phyloP scores from a whole-genome alignment of 1,139 yeast genomes.

The Candida tetrigidarum region DNA sequence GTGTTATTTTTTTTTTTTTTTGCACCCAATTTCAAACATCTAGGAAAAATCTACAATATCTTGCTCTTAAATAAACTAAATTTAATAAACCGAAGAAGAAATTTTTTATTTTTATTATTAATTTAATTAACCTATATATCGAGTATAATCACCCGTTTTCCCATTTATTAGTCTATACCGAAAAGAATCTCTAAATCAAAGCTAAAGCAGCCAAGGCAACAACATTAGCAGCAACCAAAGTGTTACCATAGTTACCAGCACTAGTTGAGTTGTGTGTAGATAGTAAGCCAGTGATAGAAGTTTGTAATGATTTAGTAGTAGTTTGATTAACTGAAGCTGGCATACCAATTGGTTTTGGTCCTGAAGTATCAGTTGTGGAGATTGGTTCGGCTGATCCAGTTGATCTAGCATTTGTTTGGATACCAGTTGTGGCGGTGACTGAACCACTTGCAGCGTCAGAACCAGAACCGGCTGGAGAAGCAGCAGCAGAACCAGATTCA shows the following conservation, averaged over 20 bases:
- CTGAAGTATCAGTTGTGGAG: conserved; percentile 3
- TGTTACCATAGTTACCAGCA: conserved; percentile 6
- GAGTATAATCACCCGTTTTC: too few relatives aligned
- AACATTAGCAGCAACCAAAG: conserved; percentile 4
- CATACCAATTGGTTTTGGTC: background rate
- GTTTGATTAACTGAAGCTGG: conserved; percentile 3
- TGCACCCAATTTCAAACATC: conserved; percentile 6
- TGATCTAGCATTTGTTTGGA: background rate
- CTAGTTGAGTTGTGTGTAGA: background rate
- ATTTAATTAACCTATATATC: background rate
- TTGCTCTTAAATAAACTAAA: too few relatives aligned
- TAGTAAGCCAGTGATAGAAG: background rate
- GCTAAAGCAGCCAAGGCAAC: conserved; percentile 9
- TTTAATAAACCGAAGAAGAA: background rate
- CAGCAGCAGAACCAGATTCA: conserved; percentile 2
- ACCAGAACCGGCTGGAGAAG: background rate
- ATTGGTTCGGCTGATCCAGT: conserved; percentile 3
- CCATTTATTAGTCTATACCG: too few relatives aligned
- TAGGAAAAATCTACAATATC: background rate
- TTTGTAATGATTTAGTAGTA: conserved; percentile 1
- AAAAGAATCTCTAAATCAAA: conserved; percentile 5
- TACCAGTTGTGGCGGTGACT: conserved; percentile 3
- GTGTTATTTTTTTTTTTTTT: conserved; percentile 4
- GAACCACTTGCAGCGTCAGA: background rate
- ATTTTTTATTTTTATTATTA: background rate